phyloP scores from a whole-genome alignment of 1,284 basidiomycete genomes.

The Pseudozyma pruni region DNA sequence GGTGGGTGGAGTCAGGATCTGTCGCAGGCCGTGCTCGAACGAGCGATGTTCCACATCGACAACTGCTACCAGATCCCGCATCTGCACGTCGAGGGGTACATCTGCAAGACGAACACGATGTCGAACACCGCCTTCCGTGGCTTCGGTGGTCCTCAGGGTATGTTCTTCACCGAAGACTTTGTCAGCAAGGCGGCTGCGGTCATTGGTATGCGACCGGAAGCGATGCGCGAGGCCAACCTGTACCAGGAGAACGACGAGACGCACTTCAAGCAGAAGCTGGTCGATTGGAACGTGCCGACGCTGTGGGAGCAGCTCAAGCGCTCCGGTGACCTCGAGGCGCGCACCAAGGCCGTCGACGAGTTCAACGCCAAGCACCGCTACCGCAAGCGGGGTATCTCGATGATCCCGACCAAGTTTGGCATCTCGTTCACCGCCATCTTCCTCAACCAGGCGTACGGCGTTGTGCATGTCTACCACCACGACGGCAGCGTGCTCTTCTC shows the following conservation, averaged over 20 bases:
- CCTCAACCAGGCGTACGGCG: slow-evolving; percentile 67
- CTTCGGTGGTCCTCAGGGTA: slow-evolving; percentile 68
- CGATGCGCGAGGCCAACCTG: slow-evolving; percentile 65
- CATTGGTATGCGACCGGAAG: slow-evolving; percentile 65
- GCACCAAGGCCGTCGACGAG: slow-evolving; percentile 59
- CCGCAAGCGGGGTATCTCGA: slow-evolving; percentile 66
- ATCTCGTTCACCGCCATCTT: slow-evolving; percentile 66
- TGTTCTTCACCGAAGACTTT: slow-evolving; percentile 66
- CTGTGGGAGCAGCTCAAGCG: slow-evolving; percentile 60
- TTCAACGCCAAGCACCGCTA: slow-evolving; percentile 67
- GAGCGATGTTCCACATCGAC: slow-evolving; percentile 68
- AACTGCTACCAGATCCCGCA: slow-evolving; percentile 64
- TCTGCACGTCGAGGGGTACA: slow-evolving; percentile 63
- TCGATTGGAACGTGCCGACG: slow-evolving; percentile 68
- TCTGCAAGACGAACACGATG: slow-evolving; percentile 68
- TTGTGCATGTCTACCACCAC: slow-evolving; percentile 67
- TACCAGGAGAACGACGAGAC: slow-evolving; percentile 67
- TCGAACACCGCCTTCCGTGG: slow-evolving; percentile 69
- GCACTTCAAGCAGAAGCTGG: slow-evolving; percentile 66
- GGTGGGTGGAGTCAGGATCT: slow-evolving; percentile 68
- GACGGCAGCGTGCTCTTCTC: slow-evolving; percentile 61
- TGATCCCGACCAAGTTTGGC: slow-evolving; percentile 68
- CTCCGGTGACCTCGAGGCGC: slow-evolving; percentile 56
- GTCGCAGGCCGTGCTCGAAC: slow-evolving; percentile 67
- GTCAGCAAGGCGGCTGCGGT: slow-evolving; percentile 64